These are phyloP conservation scores for Sequoiadendron giganteum DNA, from an alignment of 75 land plant species.

Conservation along the genomic window DNA sequence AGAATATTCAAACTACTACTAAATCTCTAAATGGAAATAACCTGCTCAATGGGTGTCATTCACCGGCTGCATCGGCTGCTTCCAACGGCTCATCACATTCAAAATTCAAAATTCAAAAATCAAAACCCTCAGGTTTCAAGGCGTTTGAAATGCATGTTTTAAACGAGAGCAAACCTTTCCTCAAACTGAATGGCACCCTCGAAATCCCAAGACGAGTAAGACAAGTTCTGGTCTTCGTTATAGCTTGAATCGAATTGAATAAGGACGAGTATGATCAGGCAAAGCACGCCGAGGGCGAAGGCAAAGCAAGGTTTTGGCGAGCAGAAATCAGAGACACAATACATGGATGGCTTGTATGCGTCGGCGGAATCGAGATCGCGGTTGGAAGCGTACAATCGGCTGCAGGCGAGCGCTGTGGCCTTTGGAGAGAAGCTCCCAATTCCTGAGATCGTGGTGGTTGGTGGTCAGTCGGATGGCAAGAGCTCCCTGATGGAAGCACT, in stretches of 20 bases:
- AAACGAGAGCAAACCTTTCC: background rate
- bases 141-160: too few species aligned
- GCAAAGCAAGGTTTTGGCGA: background rate
- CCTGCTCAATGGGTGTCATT: too few species aligned
- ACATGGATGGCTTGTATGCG: background rate
- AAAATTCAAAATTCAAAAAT: background rate
- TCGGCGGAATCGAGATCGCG: conserved; percentile 31
- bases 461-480: conserved; percentile 98
- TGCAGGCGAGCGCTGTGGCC: conserved; percentile 91
- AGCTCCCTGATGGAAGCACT: conserved; percentile 96
- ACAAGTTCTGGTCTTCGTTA: background rate
- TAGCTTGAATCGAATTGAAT: background rate
- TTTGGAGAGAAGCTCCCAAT: conserved; percentile 95
- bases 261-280: background rate
- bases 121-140: background rate
- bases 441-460: conserved; percentile 93
- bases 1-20: too few species aligned
- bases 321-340: background rate
- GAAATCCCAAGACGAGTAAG: too few species aligned
- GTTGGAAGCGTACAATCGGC: conserved; percentile 95
- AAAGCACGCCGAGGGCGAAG: background rate
- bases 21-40: too few species aligned
- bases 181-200: background rate
- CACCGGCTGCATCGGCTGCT: background rate
- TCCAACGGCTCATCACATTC: background rate